Evolutionary conservation across 257 asterid genomes (phyloP).

Genomic region (Solanum virginianum): DNA sequence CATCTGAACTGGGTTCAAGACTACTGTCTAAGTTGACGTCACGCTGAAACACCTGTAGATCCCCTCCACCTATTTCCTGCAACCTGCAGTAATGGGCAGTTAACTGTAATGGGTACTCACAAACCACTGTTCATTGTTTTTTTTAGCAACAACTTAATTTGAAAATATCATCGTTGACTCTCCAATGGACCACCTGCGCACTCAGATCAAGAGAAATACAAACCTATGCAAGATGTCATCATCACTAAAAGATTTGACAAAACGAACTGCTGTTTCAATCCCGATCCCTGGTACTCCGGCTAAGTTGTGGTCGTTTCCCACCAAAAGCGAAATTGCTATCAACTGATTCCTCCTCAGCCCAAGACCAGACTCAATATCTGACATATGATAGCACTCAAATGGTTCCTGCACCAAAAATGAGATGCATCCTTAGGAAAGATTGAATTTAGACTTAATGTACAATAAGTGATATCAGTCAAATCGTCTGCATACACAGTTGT

Average conservation of each 20-base stretch:
- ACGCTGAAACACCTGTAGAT: slow-evolving; percentile 8
- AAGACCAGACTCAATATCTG: slow-evolving; percentile 78
- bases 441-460: neutral
- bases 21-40: slow-evolving; percentile 13
- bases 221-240: slow-evolving; percentile 66
- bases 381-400: slow-evolving; percentile 67
- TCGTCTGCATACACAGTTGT: neutral
- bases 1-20: slow-evolving; percentile 15
- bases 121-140: neutral
- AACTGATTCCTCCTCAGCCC: slow-evolving; percentile 74
- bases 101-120: neutral
- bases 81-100: slow-evolving; percentile 35
- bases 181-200: neutral
- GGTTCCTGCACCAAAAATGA: slow-evolving; percentile 58
- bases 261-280: slow-evolving; percentile 69
- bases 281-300: slow-evolving; percentile 79
- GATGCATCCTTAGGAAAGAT: neutral
- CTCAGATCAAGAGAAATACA: neutral
- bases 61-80: slow-evolving; percentile 48
- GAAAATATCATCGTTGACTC: neutral
- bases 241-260: slow-evolving; percentile 62
- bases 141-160: neutral
- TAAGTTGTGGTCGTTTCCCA: slow-evolving; percentile 82
- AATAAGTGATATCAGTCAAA: neutral
- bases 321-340: slow-evolving; percentile 82